phyloP scores from a whole-genome alignment of 164 flowering plant genomes.

The Dillenia suffruticosa region DNA sequence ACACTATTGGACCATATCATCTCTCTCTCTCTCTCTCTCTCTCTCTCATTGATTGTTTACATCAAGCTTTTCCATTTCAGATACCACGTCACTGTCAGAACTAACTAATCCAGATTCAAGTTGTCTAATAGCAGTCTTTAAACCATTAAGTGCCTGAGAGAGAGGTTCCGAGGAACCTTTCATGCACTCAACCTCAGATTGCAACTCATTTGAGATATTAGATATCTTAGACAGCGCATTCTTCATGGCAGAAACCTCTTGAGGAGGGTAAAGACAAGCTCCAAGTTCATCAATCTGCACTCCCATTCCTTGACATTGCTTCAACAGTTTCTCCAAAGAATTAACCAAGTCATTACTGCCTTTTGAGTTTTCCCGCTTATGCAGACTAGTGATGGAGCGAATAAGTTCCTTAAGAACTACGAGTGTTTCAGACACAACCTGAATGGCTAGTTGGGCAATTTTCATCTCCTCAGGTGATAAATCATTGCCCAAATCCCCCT shows the following conservation, averaged over 20 bases:
- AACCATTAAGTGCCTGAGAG: slow-evolving; percentile 36
- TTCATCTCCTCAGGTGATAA: slow-evolving; percentile 80
- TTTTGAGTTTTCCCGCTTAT: slow-evolving; percentile 35
- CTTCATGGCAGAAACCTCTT: slow-evolving; percentile 53
- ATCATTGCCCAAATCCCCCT: slow-evolving; percentile 64
- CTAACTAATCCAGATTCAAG: slow-evolving; percentile 36
- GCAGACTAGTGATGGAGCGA: slow-evolving; percentile 59
- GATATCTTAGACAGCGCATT: slow-evolving; percentile 40
- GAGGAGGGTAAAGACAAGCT: slow-evolving; percentile 89
- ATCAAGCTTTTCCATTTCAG: slow-evolving; percentile 45
- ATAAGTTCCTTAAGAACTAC: slow-evolving; percentile 64
- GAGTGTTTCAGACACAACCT: slow-evolving; percentile 52
- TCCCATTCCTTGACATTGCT: slow-evolving; percentile 56
- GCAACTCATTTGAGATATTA: slow-evolving; percentile 23
- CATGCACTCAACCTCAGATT: slow-evolving; percentile 30
- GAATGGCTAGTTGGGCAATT: slow-evolving; percentile 44
- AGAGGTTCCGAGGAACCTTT: slow-evolving; percentile 41
- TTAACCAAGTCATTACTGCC: slow-evolving; percentile 30
- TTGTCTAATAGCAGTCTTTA: slow-evolving; percentile 37
- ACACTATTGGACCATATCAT: too few relatives aligned
- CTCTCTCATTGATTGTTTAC: slow-evolving; percentile 10
- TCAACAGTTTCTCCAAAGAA: slow-evolving; percentile 60
- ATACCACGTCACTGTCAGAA: slow-evolving; percentile 20
- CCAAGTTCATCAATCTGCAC: slow-evolving; percentile 82
- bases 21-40: too few relatives aligned